Evolutionary conservation across 2,329 filamentous ascomycete genomes (phyloP), one percentile per base, ranked within the genome.

Genomic region (Aurifilum marmelostoma): DNA sequence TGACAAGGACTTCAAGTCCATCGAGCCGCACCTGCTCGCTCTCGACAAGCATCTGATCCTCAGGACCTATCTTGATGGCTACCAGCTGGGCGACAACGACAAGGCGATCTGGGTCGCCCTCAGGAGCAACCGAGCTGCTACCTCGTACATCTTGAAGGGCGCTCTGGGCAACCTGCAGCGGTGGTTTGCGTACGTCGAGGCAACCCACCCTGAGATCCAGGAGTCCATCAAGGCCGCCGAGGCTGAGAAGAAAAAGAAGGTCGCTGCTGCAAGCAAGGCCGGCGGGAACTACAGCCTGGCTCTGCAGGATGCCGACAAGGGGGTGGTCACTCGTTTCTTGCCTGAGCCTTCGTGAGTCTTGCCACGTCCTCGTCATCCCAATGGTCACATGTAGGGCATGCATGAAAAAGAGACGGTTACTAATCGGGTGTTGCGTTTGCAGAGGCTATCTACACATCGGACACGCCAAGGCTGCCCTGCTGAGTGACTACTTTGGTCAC

Each of bases 401-500:
- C 34, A 39, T 2, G 37, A 39, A 39, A 39, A 39, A 39, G 9
- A 52, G 32, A 27, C 54, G 37, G n/a, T 18, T 24, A 43, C 66
- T 72, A 34, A 71, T 50, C 3, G 29, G 21, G 9, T 54, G 11
- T n/a, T 54, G 11, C 7, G 24, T 11, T 41, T 18, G 8, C 70
- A 86, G 84, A 73, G 94, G 94, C 71, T 97, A 97, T 78, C 88
- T 97, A 59, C 95, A 97, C 82, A 97, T 97, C 73, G 95, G 95
- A 66, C 95, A 98, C 83, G 93, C 94, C 74, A 98, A 98, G 83
- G 94, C 94, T 39, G 94, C 94, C 7, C 86, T 97, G 67, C 88
- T 98, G 68, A 97, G 96, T 83, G 94, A 98, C 79, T 98, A 97
- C 85, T 98, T 98, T 75, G 95, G 94, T 59, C 94, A 97, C 80